Base-by-base conservation (phyloP, 345 rosid species). In the Acer negundo region DNA sequence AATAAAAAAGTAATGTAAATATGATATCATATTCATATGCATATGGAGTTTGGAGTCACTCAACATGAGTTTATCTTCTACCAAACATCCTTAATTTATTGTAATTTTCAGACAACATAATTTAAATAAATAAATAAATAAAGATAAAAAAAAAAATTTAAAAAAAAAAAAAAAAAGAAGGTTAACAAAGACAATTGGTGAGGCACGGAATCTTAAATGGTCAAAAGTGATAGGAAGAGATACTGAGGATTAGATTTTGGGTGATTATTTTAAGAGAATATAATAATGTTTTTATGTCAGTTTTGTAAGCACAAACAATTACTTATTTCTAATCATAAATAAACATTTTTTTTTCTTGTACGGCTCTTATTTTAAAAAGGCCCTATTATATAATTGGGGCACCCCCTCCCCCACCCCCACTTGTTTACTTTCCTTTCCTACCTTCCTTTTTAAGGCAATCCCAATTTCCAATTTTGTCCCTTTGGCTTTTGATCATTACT, bases 141-240 rank as follows among this genome's bases (percentile, higher is more conserved):
- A 11, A 3, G 68, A 19, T 2, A 0, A 24, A 1, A 2, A 7
- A 0, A 19, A 40, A 53, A 31, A 51, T n/a, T n/a, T n/a, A n/a
- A n/a, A n/a, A 6, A 7, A 0, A 19, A 40, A 53, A 31, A 51
- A 9, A 1, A 10, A 5, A 17, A 4, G 69, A 49, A 20, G 68
- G 68, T 38, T 28, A 40, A 24, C 13, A 70, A 44, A 53, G 56
- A 13, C 67, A 65, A 61, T 70, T 61, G 75, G 75, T 58, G 15
- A 79, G 79, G 79, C 55, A 77, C 49, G 69, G 86, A 84, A 81
- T 80, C 86, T 88, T 79, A 61, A 58, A 66, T 58, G 84, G 89
- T 84, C 91, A 88, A 88, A 86, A 79, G 84, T 28, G 73, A 13
- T 2, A 3, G 71, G 31, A 10, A 55, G 3, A 79, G 72, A 20